Evolutionary conservation across 805 yeast genomes (phyloP).

Genomic region (Candida broadrunensis): DNA sequence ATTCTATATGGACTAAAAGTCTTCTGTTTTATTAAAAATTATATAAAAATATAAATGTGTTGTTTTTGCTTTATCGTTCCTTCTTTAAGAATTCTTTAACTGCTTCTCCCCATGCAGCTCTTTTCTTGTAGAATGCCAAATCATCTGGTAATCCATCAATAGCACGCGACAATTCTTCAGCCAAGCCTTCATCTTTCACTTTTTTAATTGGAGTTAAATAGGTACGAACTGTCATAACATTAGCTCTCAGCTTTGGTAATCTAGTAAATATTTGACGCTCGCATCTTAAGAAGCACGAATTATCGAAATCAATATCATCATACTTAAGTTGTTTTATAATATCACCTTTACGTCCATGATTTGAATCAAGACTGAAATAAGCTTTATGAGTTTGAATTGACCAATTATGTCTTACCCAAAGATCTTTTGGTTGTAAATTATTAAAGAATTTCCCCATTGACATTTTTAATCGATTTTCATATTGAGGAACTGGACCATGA

Average conservation of each 20-base stretch:
- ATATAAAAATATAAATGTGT: too few species aligned
- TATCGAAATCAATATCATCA: slow-evolving; percentile 33
- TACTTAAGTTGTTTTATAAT: slow-evolving; percentile 14
- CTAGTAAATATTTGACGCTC: slow-evolving; percentile 37
- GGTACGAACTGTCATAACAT: slow-evolving; percentile 35
- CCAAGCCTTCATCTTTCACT: slow-evolving; percentile 31
- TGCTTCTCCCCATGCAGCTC: slow-evolving; percentile 38
- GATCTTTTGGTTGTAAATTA: slow-evolving; percentile 49
- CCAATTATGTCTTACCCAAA: slow-evolving; percentile 69
- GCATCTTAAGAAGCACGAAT: slow-evolving; percentile 29
- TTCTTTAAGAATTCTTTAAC: slow-evolving; percentile 28
- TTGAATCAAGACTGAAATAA: slow-evolving; percentile 23
- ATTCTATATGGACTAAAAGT: background rate
- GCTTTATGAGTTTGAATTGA: slow-evolving; percentile 58
- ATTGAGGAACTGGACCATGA: slow-evolving; percentile 74
- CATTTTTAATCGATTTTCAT: slow-evolving; percentile 48
- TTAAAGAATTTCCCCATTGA: slow-evolving; percentile 70
- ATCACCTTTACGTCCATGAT: slow-evolving; percentile 33
- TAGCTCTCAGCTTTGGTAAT: slow-evolving; percentile 32
- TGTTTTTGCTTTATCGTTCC: slow-evolving; percentile 1
- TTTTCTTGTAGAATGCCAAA: slow-evolving; percentile 33
- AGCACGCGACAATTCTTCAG: slow-evolving; percentile 25
- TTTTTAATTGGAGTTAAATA: slow-evolving; percentile 28
- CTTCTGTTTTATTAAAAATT: background rate
- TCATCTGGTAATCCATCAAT: slow-evolving; percentile 39